A percentile compares a stretch with the other conserved stretches of the same genome.
Evolutionary conservation across 1,284 basidiomycete genomes (phyloP).

Genomic region (Sporisorium graminicola): DNA sequence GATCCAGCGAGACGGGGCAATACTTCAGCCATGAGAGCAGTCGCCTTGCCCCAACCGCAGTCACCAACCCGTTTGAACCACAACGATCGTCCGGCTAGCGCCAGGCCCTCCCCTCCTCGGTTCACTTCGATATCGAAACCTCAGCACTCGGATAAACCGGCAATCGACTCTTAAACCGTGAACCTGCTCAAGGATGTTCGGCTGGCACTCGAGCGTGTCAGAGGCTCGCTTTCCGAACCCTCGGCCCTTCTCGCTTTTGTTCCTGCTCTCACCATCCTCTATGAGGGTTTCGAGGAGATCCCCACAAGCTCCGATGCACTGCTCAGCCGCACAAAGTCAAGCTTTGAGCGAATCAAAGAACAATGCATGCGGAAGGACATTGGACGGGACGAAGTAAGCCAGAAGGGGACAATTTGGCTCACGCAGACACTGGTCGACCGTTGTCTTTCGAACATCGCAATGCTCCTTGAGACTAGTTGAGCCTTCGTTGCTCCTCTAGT

Average conservation of each 20-base stretch:
- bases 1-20: not conserved
- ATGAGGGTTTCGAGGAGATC: not conserved
- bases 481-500: too few relatives aligned
- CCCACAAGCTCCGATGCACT: not conserved
- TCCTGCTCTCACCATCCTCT: not conserved
- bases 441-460: not conserved
- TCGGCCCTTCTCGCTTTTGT: not conserved
- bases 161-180: not conserved
- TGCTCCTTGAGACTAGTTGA: not conserved
- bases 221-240: not conserved
- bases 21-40: not conserved
- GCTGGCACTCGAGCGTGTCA: not conserved
- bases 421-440: constrained; percentile 6
- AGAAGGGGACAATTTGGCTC: not conserved
- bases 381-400: not conserved
- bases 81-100: too few relatives aligned
- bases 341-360: not conserved
- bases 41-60: not conserved
- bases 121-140: not conserved
- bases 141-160: not conserved
- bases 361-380: not conserved
- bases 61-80: too few relatives aligned
- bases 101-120: not conserved
- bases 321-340: not conserved
- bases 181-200: not conserved